Evolutionary conservation across 768 basidiomycete species (phyloP), one percentile per base, ranked within the genome.

Genomic region (Amanita phalloides): DNA sequence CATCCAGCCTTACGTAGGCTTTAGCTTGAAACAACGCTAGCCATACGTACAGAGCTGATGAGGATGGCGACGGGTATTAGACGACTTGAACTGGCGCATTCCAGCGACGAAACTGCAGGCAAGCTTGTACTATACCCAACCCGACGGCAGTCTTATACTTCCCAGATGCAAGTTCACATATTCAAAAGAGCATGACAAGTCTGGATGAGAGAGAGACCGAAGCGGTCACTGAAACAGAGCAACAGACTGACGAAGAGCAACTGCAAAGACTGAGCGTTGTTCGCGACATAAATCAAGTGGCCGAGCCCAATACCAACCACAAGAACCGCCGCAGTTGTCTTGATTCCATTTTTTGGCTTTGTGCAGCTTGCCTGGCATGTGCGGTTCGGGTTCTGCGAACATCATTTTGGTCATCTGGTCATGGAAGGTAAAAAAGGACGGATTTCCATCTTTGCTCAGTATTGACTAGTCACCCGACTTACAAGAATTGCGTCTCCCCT

Each of bases 21-120:
- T 9, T 23, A 49, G 36, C 48, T 49, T 38, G 48, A 49, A 20
- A 38, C 48, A n/a, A 36, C 21, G 10, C 48, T 49, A 17, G 48
- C 48, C 11, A 20, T 38, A 23, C 20, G 48, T 20, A 25, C 37
- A 23, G 25, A 37, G 9, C 30, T 21, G 48, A 25, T 14, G 23
- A 36, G 17, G 26, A 26, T 49, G 25, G 48, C 23, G 28, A 10
- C 9, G 3, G 14, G 6, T 21, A 49, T 38, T 2, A 37, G 33
- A 6, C 20, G 17, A 14, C 25, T 38, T 25, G 36, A 20, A 2
- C 37, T 11, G 10, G 25, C 13, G 6, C 20, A 48, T 11, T n/a
- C 32, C 17, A 21, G 13, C 9, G 20, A 48, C 3, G 20, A 49
- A 25, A 38, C 14, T 17, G 36, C 21, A 23, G 17, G 45, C 33